Conservation (phyloP, 148 eudicot genomes). For the Fallopia convolvulus region DNA sequence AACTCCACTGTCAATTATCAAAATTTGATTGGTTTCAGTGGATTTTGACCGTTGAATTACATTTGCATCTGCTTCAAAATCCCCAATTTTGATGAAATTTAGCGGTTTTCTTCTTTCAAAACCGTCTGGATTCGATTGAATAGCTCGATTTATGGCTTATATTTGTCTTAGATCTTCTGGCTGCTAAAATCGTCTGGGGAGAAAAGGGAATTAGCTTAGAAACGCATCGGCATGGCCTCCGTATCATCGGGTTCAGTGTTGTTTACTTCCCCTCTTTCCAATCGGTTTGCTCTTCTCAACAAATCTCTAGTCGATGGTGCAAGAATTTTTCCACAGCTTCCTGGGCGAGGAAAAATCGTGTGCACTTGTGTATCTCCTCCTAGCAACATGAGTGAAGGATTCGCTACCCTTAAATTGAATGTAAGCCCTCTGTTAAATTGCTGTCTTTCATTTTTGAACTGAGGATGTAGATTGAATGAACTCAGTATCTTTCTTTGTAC, state of each 20-base stretch:
- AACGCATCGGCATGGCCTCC: slow-evolving; percentile 36
- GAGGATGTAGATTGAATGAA: background rate
- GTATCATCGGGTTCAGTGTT: slow-evolving; percentile 27
- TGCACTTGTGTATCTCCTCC: slow-evolving; percentile 54
- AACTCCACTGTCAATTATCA: background rate
- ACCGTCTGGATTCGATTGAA: background rate
- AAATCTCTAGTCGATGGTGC: slow-evolving; percentile 16
- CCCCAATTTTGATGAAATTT: background rate
- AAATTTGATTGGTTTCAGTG: background rate
- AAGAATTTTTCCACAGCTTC: slow-evolving; percentile 17
- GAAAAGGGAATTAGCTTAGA: background rate
- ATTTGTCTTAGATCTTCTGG: background rate
- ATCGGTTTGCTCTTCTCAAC: slow-evolving; percentile 22
- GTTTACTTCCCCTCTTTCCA: slow-evolving; percentile 22
- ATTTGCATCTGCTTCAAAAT: background rate
- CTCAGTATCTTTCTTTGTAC: background rate
- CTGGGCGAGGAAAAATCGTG: slow-evolving; percentile 21
- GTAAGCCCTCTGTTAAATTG: slow-evolving; percentile 23
- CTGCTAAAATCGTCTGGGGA: background rate
- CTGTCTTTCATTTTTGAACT: background rate
- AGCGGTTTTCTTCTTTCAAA: background rate
- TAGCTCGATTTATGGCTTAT: background rate
- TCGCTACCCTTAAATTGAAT: slow-evolving; percentile 27
- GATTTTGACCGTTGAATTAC: background rate
- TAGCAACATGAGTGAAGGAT: slow-evolving; percentile 34